Conservation (phyloP, 2,329 filamentous ascomycete species). For the Ophiostoma sp. region DNA sequence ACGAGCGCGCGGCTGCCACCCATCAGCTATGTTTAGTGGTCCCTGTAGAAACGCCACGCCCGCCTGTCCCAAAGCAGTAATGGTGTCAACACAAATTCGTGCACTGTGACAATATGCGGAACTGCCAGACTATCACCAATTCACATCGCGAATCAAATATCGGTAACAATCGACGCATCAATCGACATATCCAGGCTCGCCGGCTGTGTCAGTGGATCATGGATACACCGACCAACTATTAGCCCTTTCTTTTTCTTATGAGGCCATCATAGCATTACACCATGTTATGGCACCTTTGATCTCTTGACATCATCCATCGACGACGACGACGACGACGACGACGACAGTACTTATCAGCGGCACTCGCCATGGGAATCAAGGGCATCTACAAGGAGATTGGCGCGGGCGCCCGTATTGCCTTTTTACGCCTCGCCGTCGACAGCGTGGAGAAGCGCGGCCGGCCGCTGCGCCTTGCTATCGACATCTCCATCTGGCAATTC, state of each 20-base stretch:
- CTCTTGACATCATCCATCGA: neutral
- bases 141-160: neutral
- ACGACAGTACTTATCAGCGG: neutral
- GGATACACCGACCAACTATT: neutral
- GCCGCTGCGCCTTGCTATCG: slow-evolving; percentile 81
- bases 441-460: slow-evolving; percentile 64
- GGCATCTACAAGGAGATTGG: slow-evolving; percentile 86
- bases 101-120: neutral
- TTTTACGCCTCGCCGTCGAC: slow-evolving; percentile 75
- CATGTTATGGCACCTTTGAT: neutral
- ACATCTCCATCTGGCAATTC: slow-evolving; percentile 96
- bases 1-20: neutral
- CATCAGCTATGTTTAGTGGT: slow-evolving; percentile 15
- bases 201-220: neutral
- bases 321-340: slow-evolving; percentile 8
- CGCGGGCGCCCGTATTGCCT: slow-evolving; percentile 67
- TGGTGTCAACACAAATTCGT: slow-evolving; percentile 31
- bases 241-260: neutral
- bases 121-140: neutral
- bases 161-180: neutral
- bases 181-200: neutral
- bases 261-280: neutral
- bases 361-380: slow-evolving; percentile 58
- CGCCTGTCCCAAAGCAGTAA: slow-evolving; percentile 28
- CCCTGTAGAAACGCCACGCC: slow-evolving; percentile 27